Percentiles rank a stretch among this genome's conserved stretches.
phyloP scores from a whole-genome alignment of 2,329 filamentous ascomycete genomes.

The Aspergillus transmontanensis region DNA sequence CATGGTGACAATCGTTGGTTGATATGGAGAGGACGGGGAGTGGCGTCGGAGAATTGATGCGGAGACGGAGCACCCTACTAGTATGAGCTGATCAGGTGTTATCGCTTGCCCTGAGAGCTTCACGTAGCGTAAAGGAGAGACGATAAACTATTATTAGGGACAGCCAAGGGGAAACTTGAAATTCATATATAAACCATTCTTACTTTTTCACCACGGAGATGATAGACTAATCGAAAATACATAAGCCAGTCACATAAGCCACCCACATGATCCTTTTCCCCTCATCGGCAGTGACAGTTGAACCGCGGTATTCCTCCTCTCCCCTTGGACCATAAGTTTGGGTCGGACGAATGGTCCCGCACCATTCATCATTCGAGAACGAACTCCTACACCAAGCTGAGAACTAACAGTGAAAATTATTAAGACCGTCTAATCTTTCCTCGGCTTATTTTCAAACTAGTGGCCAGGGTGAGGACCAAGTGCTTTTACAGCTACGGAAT shows the following conservation, averaged over 20 bases:
- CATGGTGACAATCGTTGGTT: slow-evolving; percentile 28
- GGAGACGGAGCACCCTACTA: not conserved
- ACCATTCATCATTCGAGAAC: not conserved
- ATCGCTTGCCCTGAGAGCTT: not conserved
- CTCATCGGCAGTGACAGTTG: not conserved
- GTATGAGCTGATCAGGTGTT: not conserved
- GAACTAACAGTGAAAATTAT: not conserved
- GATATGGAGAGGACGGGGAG: not conserved
- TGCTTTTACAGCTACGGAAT: not conserved
- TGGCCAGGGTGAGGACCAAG: not conserved
- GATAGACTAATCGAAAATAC: not conserved
- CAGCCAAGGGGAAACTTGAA: not conserved
- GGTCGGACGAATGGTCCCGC: not conserved
- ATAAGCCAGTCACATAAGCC: not conserved
- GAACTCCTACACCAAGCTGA: not conserved
- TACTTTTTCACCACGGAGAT: not conserved
- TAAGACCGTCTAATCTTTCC: not conserved
- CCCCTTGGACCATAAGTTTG: not conserved
- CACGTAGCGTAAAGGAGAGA: not conserved
- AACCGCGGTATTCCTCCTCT: not conserved
- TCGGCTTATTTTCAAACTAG: not conserved
- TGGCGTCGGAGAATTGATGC: not conserved
- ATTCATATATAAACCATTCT: not conserved
- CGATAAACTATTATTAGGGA: not conserved
- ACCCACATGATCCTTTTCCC: not conserved